These are phyloP conservation scores for Ramalina peruviana DNA, from an alignment of 495 filamentous ascomycete species.

Conservation along the genomic window DNA sequence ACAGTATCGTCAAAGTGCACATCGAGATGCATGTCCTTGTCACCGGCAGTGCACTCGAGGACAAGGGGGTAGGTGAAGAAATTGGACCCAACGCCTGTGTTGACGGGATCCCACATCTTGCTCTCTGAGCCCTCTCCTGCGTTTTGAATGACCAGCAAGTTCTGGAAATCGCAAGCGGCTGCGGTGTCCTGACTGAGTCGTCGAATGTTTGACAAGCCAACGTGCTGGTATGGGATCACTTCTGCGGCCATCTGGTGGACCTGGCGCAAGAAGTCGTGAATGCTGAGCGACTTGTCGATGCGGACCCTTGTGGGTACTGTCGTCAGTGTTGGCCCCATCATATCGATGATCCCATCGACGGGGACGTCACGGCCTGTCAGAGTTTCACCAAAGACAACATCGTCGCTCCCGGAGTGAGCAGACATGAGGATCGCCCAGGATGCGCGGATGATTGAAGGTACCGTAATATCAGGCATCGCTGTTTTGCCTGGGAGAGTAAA, in stretches of 20 bases:
- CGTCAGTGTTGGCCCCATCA: conserved; percentile 40
- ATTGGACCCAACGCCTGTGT: conserved; percentile 18
- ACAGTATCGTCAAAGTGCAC: conserved; percentile 46
- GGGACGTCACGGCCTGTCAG: conserved; percentile 40
- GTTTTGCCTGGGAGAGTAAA: conserved; percentile 19
- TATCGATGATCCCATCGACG: conserved; percentile 32
- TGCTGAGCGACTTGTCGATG: conserved; percentile 24
- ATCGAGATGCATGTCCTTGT: conserved; percentile 41
- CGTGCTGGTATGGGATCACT: conserved; percentile 31
- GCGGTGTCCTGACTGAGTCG: conserved; percentile 34
- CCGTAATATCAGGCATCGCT: conserved; percentile 25
- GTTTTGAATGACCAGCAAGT: conserved; percentile 35
- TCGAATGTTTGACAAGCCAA: conserved; percentile 40
- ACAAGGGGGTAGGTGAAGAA: conserved; percentile 39
- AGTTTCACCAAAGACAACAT: conserved; percentile 42
- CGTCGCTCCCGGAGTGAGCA: conserved; percentile 28
- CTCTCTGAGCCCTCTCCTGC: neutral
- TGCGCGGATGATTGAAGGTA: conserved; percentile 36
- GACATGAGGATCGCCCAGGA: conserved; percentile 40
- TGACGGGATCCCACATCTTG: conserved; percentile 8
- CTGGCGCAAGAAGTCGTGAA: conserved; percentile 27
- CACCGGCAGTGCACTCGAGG: conserved; percentile 29
- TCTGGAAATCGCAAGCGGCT: conserved; percentile 39
- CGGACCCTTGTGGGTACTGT: conserved; percentile 35
- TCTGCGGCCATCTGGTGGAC: conserved; percentile 25